A percentile compares a stretch with the other conserved stretches of the same genome.
phyloP scores from a whole-genome alignment of 352 stramenopile genomes.

The Nothophytophthora sp. region DNA sequence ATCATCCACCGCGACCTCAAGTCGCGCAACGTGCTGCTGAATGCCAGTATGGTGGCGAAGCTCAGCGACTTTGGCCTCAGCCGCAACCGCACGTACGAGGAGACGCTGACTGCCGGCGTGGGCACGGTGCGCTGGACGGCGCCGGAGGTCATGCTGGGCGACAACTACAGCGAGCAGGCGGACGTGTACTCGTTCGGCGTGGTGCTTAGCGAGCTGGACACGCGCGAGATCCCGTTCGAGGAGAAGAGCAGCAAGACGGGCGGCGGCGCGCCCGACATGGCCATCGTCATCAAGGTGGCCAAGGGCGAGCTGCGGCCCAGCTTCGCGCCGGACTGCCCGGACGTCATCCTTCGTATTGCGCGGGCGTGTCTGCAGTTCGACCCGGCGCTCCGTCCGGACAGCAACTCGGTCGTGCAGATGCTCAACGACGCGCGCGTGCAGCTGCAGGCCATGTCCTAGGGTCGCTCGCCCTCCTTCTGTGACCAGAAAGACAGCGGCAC shows the following conservation, averaged over 20 bases:
- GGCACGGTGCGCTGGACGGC: constrained; percentile 87
- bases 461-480: too few relatives aligned
- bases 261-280: too few relatives aligned
- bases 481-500: too few relatives aligned
- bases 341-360: constrained; percentile 48
- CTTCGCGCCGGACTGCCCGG: constrained; percentile 39
- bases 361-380: constrained; percentile 73
- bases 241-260: constrained; percentile 77
- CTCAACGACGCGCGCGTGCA: constrained; percentile 48
- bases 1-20: constrained; percentile 89
- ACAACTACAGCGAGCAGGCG: constrained; percentile 86
- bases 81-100: constrained; percentile 84
- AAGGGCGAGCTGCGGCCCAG: constrained; percentile 59
- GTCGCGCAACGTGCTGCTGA: constrained; percentile 82
- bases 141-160: constrained; percentile 86
- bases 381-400: constrained; percentile 52
- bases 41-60: constrained; percentile 80
- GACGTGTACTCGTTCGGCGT: constrained; percentile 91
- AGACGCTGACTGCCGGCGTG: constrained; percentile 82
- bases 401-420: constrained; percentile 49
- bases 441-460: constrained; percentile 19
- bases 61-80: constrained; percentile 85
- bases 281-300: constrained; percentile 69
- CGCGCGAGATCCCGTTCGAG: constrained; percentile 87
- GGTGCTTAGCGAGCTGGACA: constrained; percentile 86